Base-by-base conservation (phyloP, 2,329 filamentous ascomycete genomes). In the Chrysoporthe deuterocubensis region DNA sequence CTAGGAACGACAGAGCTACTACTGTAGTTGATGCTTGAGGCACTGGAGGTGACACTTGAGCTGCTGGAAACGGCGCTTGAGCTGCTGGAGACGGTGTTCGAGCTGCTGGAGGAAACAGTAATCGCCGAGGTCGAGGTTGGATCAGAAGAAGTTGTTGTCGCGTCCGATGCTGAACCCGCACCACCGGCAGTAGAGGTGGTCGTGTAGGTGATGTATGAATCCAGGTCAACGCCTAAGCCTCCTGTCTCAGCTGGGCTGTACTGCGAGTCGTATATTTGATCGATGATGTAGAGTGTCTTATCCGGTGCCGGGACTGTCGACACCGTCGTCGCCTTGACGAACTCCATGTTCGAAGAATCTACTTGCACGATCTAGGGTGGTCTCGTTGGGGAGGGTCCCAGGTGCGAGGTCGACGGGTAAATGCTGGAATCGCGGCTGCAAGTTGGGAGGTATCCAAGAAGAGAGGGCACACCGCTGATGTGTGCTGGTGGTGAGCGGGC, bases 191-290 rank as follows among this genome's bases (percentile, higher is more conserved):
- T 62, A 14, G 60, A 52, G 18, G 60, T 62, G 46, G 34, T 26
- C 42, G 59, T 62, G 46, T 40, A 62, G 13, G 46, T 62, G 34
- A 62, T 52, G 60, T 62, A 62, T 14, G 60, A 62, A 21, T 62
- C 60, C 46, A 62, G 60, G 6, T 52, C 60, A 18, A 40, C 60
- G n/a, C 60, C 60, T 40, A 52, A 9, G 4, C 59, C 59, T 40
- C 60, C 60, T 4, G 60, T 62, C 46, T 62, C 21, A 18, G 46
- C 60, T 14, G 60, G 60, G 44, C 37, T 44, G 46, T 62, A 62
- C 40, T 62, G 44, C 46, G 60, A 62, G 16, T 62, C 60, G 26
- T 52, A 62, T 14, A 62, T 52, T 18, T 34, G 18, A 16, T 62
- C 60, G 46, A 62, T 52, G 32, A 62, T 21, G 21, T 62, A 52